These are phyloP conservation scores for Ligustrum vulgare DNA, from an alignment of 257 asterid genomes.

Conservation along the genomic window DNA sequence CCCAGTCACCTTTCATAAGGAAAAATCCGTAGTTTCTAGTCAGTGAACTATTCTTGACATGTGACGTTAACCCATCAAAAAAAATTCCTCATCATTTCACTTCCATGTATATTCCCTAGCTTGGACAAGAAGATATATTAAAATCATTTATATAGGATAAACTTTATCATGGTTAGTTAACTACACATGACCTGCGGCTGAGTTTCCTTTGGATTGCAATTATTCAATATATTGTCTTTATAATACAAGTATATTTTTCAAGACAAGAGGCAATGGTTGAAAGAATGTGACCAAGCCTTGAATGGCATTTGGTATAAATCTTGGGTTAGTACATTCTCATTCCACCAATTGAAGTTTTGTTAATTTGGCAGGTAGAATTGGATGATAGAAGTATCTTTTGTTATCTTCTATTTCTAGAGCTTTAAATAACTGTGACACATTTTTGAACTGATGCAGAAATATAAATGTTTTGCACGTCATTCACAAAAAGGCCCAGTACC, in stretches of 20 bases:
- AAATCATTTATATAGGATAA: neutral
- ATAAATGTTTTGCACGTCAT: too few relatives aligned
- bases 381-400: neutral
- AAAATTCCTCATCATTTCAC: neutral
- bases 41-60: neutral
- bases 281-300: neutral
- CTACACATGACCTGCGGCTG: constrained; percentile 9
- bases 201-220: neutral
- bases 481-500: too few relatives aligned
- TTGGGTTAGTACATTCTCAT: neutral
- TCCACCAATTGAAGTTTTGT: neutral
- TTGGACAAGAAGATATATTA: neutral
- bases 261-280: neutral
- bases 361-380: neutral
- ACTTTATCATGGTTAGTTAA: neutral
- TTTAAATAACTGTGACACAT: too few relatives aligned
- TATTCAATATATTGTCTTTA: neutral
- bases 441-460: too few relatives aligned
- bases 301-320: neutral
- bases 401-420: too few relatives aligned
- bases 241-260: neutral
- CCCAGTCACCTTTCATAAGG: neutral
- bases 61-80: constrained; percentile 1
- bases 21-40: neutral
- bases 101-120: neutral